Conservation (phyloP, 2,329 filamentous ascomycete species). For the Ophiosphaerella korrae region DNA sequence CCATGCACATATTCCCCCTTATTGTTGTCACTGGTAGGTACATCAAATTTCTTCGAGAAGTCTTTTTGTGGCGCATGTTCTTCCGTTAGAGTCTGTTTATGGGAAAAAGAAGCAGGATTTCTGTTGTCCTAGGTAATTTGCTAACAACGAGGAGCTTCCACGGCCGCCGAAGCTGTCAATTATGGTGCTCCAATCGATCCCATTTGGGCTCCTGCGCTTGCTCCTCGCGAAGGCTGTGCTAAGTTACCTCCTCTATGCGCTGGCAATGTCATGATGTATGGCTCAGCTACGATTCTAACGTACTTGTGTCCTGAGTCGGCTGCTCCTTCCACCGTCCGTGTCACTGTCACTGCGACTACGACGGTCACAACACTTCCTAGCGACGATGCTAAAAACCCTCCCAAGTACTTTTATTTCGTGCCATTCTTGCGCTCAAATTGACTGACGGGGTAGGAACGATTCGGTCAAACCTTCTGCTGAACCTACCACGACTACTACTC, state of each 20-base stretch:
- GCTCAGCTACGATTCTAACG: conserved; percentile 23
- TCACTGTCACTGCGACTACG: conserved; percentile 24
- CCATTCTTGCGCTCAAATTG: not conserved
- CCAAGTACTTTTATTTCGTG: not conserved
- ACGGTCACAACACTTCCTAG: conserved; percentile 12
- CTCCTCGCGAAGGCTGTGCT: conserved; percentile 13
- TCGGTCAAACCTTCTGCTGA: conserved; percentile 3
- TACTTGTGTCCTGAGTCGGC: conserved; percentile 26
- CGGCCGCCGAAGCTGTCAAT: conserved; percentile 11
- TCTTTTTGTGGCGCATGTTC: not conserved
- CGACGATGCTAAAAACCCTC: not conserved
- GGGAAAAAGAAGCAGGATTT: no score
- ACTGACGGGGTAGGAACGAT: not conserved
- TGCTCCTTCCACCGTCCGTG: conserved; percentile 14
- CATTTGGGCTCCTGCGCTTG: conserved; percentile 5
- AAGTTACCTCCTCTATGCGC: conserved; percentile 29
- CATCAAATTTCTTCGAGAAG: not conserved
- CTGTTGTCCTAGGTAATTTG: no score
- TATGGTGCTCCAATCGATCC: conserved; percentile 6
- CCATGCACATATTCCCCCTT: conserved; percentile 12
- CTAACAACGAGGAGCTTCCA: conserved; percentile 14
- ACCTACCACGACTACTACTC: conserved; percentile 19
- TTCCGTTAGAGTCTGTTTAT: not conserved
- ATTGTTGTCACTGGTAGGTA: conserved; percentile 16
- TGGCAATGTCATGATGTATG: conserved; percentile 18